Percentiles rank a stretch among this genome's conserved stretches.
Evolutionary conservation across 1,284 basidiomycete genomes (phyloP).

Genomic region (Trichosporon asahii): DNA sequence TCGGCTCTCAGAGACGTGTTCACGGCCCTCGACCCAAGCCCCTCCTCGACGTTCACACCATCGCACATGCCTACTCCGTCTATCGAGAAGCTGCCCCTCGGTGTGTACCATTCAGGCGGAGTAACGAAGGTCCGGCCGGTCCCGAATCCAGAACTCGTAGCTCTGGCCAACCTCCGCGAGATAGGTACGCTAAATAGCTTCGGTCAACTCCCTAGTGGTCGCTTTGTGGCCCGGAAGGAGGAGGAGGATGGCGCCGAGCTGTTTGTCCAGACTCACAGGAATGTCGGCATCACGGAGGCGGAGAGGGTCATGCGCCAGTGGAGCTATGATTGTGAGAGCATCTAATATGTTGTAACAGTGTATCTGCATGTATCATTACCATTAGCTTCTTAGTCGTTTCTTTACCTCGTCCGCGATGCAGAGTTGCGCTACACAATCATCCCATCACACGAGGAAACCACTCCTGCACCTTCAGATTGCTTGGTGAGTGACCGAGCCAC

Average conservation of each 20-base stretch:
- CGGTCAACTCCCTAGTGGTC: constrained; percentile 27
- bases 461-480: no score
- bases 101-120: background rate
- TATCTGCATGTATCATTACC: background rate
- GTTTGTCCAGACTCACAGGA: constrained; percentile 36
- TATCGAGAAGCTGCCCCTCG: background rate
- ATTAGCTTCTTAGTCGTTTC: no score
- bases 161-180: constrained; percentile 8
- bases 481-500: background rate
- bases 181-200: constrained; percentile 23
- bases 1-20: background rate
- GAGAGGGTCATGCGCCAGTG: constrained; percentile 31
- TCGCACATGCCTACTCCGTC: background rate
- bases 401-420: no score
- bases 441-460: no score
- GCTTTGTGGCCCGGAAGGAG: constrained; percentile 26
- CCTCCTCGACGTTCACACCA: background rate
- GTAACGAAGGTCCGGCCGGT: background rate
- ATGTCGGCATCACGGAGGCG: constrained; percentile 44
- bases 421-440: no score
- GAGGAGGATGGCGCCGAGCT: constrained; percentile 21
- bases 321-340: background rate
- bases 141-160: background rate
- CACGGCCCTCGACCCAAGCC: background rate
- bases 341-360: background rate